Conservation (phyloP, 495 filamentous ascomycete species). For the Arthonia radiata region DNA sequence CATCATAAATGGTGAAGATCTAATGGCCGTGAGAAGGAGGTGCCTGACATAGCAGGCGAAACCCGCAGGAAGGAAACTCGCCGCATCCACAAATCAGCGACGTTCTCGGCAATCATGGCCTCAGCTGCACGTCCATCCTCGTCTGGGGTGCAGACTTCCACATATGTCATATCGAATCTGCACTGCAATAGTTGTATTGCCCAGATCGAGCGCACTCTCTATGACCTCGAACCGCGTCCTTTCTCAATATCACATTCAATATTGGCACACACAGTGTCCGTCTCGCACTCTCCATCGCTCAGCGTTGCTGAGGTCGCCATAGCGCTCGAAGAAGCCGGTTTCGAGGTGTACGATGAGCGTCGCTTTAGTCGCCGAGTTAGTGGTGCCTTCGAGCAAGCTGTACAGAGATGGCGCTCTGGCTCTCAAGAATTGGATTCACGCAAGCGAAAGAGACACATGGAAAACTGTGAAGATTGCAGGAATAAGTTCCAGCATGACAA, state of each 20-base stretch:
- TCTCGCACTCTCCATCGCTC: constrained; percentile 3
- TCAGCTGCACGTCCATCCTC: too few species aligned
- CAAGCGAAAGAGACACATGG: background rate
- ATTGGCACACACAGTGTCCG: constrained; percentile 27
- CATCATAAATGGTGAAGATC: too few species aligned
- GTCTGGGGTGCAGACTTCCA: too few species aligned
- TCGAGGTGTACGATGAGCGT: background rate
- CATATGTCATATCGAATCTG: constrained; percentile 22
- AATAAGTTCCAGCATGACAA: background rate
- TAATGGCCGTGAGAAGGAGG: too few species aligned
- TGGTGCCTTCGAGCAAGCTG: background rate
- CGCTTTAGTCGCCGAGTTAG: background rate
- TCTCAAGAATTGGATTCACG: background rate
- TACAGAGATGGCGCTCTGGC: background rate
- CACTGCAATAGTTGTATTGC: constrained; percentile 38
- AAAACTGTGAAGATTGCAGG: background rate
- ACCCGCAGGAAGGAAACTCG: too few species aligned
- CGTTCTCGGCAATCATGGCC: too few species aligned
- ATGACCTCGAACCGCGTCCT: constrained; percentile 15
- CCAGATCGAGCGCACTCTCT: constrained; percentile 24
- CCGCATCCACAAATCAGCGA: too few species aligned
- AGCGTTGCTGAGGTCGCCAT: background rate
- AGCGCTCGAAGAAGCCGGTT: background rate
- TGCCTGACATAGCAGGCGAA: too few species aligned
- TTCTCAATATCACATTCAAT: constrained; percentile 29